Evolutionary conservation across 2,329 filamentous ascomycete species (phyloP).

Genomic region (Mycogone perniciosa): DNA sequence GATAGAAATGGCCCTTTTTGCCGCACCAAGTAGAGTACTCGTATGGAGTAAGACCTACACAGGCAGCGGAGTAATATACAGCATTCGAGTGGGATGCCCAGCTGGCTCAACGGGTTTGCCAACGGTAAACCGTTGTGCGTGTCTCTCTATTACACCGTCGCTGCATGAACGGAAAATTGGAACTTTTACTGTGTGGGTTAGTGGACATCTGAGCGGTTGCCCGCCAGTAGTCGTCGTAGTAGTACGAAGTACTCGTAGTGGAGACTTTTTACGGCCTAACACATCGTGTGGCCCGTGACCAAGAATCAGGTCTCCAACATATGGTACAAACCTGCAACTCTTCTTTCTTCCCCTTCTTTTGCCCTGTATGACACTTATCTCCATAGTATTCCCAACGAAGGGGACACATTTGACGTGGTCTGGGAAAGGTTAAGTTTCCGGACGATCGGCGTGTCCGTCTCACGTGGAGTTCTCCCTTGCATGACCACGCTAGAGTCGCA

Average conservation of each 20-base stretch:
- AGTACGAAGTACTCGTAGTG: too few species aligned
- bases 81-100: too few species aligned
- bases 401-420: background rate
- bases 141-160: background rate
- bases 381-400: background rate
- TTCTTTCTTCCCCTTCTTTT: background rate
- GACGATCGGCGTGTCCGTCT: conserved; percentile 5
- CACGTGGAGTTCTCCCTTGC: conserved; percentile 10
- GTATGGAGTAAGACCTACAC: too few species aligned
- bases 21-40: background rate
- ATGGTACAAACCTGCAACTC: background rate
- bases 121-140: background rate
- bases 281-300: too few species aligned
- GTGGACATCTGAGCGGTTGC: too few species aligned
- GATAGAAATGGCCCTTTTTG: background rate
- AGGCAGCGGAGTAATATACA: too few species aligned
- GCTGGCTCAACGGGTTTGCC: too few species aligned
- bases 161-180: background rate
- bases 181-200: too few species aligned
- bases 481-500: conserved; percentile 6
- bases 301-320: too few species aligned
- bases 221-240: too few species aligned
- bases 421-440: background rate
- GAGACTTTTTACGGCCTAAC: too few species aligned
- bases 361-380: background rate